Conservation (phyloP, 108 stramenopile species). For the Thalassiosira profunda region DNA sequence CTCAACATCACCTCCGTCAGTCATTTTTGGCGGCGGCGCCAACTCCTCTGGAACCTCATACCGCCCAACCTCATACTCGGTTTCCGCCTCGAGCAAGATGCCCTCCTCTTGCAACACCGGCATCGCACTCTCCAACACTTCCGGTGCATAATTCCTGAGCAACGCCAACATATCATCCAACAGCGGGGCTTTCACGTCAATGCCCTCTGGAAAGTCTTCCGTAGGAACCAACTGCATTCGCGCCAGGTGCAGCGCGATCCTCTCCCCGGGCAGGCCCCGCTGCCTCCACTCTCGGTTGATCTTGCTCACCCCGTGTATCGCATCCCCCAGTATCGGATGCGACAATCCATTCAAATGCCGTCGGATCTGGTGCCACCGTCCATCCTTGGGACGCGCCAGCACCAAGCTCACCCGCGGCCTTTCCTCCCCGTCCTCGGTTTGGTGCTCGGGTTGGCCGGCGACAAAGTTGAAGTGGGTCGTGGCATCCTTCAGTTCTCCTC, state of each 20-base stretch:
- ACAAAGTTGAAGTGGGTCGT: constrained; percentile 76
- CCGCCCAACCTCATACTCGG: constrained; percentile 41
- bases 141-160: constrained; percentile 65
- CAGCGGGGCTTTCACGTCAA: constrained; percentile 67
- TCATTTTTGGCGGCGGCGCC: neutral
- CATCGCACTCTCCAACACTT: constrained; percentile 58
- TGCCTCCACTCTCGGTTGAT: constrained; percentile 74
- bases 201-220: constrained; percentile 53
- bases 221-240: constrained; percentile 61
- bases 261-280: constrained; percentile 67
- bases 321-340: constrained; percentile 90
- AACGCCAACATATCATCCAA: constrained; percentile 72
- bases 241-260: constrained; percentile 74
- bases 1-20: constrained; percentile 21
- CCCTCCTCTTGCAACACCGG: constrained; percentile 69
- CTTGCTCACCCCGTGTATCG: constrained; percentile 71
- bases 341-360: constrained; percentile 80
- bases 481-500: constrained; percentile 68
- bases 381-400: constrained; percentile 73
- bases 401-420: constrained; percentile 71
- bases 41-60: constrained; percentile 34
- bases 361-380: constrained; percentile 93
- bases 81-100: constrained; percentile 37
- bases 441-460: constrained; percentile 63
- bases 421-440: constrained; percentile 38